phyloP scores from a whole-genome alignment of 2,329 filamentous ascomycete genomes.

The Neofusicoccum sp. region DNA sequence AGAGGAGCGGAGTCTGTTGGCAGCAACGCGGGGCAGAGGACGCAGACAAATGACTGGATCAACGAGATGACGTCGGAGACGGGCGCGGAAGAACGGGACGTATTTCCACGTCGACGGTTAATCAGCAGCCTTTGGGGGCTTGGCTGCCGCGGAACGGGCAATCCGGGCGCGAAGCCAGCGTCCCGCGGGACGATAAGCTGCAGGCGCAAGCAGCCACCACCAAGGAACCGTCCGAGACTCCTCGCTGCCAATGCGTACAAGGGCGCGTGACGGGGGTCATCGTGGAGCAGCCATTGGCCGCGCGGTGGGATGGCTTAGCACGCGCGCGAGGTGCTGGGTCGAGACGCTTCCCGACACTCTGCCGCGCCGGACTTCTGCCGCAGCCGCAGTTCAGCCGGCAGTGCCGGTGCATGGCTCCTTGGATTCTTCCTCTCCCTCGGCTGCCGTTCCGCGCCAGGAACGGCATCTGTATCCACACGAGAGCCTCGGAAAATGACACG shows the following conservation, averaged over 20 bases:
- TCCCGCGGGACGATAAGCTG: background rate
- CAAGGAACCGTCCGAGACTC: background rate
- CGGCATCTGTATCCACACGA: constrained; percentile 6
- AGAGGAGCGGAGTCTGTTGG: background rate
- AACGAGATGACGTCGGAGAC: background rate
- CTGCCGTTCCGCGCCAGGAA: constrained; percentile 5
- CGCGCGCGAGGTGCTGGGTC: background rate
- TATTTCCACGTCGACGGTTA: constrained; percentile 2
- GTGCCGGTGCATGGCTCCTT: background rate
- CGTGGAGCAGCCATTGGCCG: background rate
- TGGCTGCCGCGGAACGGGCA: background rate
- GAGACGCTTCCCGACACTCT: no score
- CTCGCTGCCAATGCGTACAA: background rate
- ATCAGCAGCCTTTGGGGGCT: background rate
- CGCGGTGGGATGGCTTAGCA: background rate
- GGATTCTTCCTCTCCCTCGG: background rate
- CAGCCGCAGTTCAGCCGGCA: background rate
- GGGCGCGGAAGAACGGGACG: background rate
- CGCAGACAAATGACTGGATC: background rate
- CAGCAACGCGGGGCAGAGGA: background rate
- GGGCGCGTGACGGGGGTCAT: background rate
- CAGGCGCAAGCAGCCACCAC: background rate
- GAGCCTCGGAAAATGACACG: background rate
- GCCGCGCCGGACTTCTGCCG: background rate
- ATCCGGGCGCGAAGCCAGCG: background rate